A percentile compares a stretch with the other conserved stretches of the same genome.
phyloP scores from a whole-genome alignment of 352 stramenopile genomes.

The Phytophthora ohioensis region DNA sequence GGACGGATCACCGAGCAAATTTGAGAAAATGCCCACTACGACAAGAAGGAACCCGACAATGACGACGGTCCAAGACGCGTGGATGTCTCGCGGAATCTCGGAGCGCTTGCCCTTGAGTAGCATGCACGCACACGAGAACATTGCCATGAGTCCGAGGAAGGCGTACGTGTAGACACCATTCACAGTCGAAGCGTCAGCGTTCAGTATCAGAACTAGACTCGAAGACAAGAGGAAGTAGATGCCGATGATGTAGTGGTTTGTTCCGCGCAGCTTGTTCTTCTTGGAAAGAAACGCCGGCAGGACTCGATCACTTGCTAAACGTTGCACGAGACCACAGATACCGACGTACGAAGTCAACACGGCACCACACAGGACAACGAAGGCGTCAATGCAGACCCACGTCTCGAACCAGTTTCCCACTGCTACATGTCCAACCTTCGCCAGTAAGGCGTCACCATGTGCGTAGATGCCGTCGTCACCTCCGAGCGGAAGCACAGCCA shows the following conservation, averaged over 20 bases:
- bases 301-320: too few relatives aligned
- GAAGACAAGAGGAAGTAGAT: constrained; percentile 72
- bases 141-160: constrained; percentile 83
- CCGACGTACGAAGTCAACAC: constrained; percentile 87
- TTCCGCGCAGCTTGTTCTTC: constrained; percentile 70
- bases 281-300: constrained; percentile 54
- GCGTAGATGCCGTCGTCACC: constrained; percentile 55
- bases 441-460: constrained; percentile 67
- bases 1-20: constrained; percentile 79
- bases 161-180: constrained; percentile 87
- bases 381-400: constrained; percentile 82
- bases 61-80: constrained; percentile 58
- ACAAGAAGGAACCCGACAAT: constrained; percentile 45
- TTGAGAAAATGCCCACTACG: constrained; percentile 79
- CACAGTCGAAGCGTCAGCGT: constrained; percentile 76
- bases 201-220: constrained; percentile 73
- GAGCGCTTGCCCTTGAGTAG: constrained; percentile 87
- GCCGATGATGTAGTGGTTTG: constrained; percentile 82
- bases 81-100: constrained; percentile 72
- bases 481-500: constrained; percentile 81
- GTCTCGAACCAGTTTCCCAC: constrained; percentile 53
- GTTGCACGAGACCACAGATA: constrained; percentile 55
- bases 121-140: constrained; percentile 86
- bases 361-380: constrained; percentile 87
- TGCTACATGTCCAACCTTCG: constrained; percentile 56